Base-by-base conservation (phyloP, 129 eudicot species). In the Oenanthe sinensis region DNA sequence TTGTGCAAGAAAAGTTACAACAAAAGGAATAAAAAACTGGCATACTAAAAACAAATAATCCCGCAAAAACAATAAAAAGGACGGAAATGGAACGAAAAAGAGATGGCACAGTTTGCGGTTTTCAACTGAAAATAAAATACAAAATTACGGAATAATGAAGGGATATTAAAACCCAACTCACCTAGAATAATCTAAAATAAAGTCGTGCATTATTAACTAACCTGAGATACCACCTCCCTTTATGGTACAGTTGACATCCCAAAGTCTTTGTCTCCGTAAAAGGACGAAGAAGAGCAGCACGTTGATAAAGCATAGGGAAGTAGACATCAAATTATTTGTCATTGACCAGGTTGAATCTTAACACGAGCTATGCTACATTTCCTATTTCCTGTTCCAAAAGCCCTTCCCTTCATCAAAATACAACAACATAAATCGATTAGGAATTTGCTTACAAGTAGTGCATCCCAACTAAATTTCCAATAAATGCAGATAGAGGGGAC, bases 141-240 rank as follows among this genome's bases (percentile, higher is more conserved):
- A 14, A 58, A n/a, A 22, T 0, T n/a, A n/a, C 11, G 67, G 15
- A 7, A 24, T 0, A 55, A 8, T 22, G 26, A 22, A 55, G 2
- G 22, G 8, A 0, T 0, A n/a, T n/a, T 2, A 2, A 22, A 55
- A 2, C 65, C 67, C n/a, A 58, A 58, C 67, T 8, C 3, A n/a
- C 36, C 37, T 10, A 8, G 5, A 72, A 19, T 9, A 20, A n/a
- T 54, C 36, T 20, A 43, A 46, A 5, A 58, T 58, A 15, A 58
- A n/a, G 12, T n/a, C 3, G n/a, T n/a, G 13, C 15, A n/a, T 58
- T 6, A 68, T 50, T 22, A 69, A 30, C 83, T 88, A 50, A 92
- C 98, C 98, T 87, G 97, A 81, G 39, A 88, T 75, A 63, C 98
- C 98, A 24, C 98, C 98, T 77, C 98, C 98, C 88, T 93, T 91